Conservation (phyloP, 2,329 filamentous ascomycete genomes). For the Fusarium udum region DNA sequence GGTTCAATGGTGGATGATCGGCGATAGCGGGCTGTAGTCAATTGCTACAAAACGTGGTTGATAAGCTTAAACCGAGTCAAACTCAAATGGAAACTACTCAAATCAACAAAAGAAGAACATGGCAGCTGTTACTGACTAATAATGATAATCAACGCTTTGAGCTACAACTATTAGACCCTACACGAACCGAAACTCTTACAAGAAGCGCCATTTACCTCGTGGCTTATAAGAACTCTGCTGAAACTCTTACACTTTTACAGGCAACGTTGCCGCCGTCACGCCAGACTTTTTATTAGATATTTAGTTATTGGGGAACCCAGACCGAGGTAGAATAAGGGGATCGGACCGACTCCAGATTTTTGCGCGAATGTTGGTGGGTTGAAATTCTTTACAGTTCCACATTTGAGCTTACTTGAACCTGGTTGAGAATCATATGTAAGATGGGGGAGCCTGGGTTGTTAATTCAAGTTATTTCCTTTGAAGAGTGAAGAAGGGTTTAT, state of each 20-base stretch:
- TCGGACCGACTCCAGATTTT: slow-evolving; percentile 32
- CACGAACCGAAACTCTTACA: neutral
- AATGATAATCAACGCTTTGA: neutral
- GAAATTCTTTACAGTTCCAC: slow-evolving; percentile 28
- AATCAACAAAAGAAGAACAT: neutral
- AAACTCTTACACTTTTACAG: neutral
- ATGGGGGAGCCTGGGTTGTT: neutral
- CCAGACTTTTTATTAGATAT: neutral
- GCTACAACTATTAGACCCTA: neutral
- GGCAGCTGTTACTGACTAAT: neutral
- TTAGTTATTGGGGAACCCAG: neutral
- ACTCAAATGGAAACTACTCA: neutral
- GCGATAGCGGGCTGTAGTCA: neutral
- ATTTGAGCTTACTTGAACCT: slow-evolving; percentile 21
- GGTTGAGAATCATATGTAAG: slow-evolving; percentile 1
- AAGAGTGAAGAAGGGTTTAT: neutral
- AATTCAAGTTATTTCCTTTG: neutral
- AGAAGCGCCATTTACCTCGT: neutral
- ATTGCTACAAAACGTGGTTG: neutral
- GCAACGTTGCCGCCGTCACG: neutral
- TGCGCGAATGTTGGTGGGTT: slow-evolving; percentile 14
- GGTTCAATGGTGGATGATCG: neutral
- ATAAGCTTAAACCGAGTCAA: slow-evolving; percentile 20
- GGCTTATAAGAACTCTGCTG: neutral
- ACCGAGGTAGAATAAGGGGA: slow-evolving; percentile 20